Conservation (phyloP, 495 filamentous ascomycete genomes). For the Astrocystis sublimbata region DNA sequence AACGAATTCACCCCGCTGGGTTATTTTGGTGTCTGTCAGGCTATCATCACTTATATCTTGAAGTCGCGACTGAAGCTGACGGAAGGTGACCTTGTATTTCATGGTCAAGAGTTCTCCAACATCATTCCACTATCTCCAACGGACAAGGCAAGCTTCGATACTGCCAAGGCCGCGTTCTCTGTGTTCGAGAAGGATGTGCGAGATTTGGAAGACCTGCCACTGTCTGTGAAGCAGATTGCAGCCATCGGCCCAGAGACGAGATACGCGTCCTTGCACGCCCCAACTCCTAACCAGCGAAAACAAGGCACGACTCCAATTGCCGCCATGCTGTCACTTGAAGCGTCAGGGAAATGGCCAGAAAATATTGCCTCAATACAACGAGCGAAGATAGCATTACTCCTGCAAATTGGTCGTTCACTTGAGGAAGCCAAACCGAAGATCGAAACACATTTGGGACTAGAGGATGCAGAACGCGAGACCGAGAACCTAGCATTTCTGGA, state of each 20-base stretch:
- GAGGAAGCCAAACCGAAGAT: conserved; percentile 53
- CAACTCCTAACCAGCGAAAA: conserved; percentile 42
- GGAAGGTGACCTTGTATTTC: conserved; percentile 54
- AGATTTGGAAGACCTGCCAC: conserved; percentile 72
- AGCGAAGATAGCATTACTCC: conserved; percentile 88
- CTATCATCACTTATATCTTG: conserved; percentile 77
- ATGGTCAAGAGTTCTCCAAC: conserved; percentile 61
- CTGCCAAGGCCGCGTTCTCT: conserved; percentile 59
- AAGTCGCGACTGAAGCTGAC: conserved; percentile 58
- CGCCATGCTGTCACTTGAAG: conserved; percentile 86
- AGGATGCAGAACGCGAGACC: conserved; percentile 65
- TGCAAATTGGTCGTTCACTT: conserved; percentile 75
- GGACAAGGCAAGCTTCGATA: conserved; percentile 55
- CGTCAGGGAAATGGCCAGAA: conserved; percentile 91
- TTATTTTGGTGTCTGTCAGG: conserved; percentile 63
- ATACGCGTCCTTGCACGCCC: conserved; percentile 63
- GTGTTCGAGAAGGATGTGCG: conserved; percentile 72
- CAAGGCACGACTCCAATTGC: conserved; percentile 50
- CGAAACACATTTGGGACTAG: conserved; percentile 70
- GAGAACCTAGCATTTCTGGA: conserved; percentile 85
- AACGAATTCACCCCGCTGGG: conserved; percentile 55
- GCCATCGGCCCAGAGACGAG: conserved; percentile 71
- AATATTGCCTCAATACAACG: conserved; percentile 85
- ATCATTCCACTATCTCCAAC: conserved; percentile 51
- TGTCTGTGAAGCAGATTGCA: conserved; percentile 75